Conservation (phyloP, 2,329 filamentous ascomycete species). For the Fusarium phyllophilum region DNA sequence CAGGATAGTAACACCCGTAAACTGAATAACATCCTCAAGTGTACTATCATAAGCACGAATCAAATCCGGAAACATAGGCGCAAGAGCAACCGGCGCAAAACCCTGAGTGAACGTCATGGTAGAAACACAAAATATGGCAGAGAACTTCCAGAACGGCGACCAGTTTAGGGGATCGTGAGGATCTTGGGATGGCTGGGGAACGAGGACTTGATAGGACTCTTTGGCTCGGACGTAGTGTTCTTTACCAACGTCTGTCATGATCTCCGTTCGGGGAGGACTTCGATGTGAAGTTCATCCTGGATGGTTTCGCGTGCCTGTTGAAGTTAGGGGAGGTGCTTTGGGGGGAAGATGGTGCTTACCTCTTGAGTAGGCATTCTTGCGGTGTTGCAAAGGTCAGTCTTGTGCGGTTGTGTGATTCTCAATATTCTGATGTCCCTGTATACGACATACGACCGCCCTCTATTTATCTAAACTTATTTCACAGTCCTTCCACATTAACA, state of each 20-base stretch:
- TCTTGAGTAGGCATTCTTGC: neutral
- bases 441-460: accelerated
- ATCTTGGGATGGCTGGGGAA: constrained; percentile 20
- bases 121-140: neutral
- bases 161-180: constrained; percentile 13
- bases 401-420: accelerated
- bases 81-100: constrained; percentile 1
- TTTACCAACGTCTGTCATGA: constrained; percentile 33
- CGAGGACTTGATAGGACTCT: constrained; percentile 23
- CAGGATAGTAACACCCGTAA: constrained; percentile 1
- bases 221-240: constrained; percentile 28
- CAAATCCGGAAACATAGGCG: constrained; percentile 1
- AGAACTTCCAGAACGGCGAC: constrained; percentile 3
- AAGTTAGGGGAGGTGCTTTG: neutral
- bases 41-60: neutral
- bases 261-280: constrained; percentile 29
- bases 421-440: neutral
- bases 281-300: constrained; percentile 31
- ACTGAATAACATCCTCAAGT: neutral
- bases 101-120: constrained; percentile 12
- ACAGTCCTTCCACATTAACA: accelerated
- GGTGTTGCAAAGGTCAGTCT: neutral
- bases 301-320: neutral
- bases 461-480: neutral
- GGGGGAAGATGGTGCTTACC: neutral